A percentile compares a stretch with the other conserved stretches of the same genome.
phyloP scores from a whole-genome alignment of 2,329 filamentous ascomycete genomes.

The Leptographium galeiforme region DNA sequence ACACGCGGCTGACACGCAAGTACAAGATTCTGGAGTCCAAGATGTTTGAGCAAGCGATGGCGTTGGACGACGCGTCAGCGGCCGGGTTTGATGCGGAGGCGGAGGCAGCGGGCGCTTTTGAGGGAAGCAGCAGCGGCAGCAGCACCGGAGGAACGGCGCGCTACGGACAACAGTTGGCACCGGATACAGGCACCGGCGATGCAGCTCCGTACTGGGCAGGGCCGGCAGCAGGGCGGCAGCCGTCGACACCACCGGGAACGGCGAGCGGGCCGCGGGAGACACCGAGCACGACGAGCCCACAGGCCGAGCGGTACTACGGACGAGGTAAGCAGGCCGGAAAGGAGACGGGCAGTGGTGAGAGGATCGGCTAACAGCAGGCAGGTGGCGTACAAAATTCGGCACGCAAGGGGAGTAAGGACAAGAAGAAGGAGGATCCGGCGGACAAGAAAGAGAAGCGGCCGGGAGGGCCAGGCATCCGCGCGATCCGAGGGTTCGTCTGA shows the following conservation, averaged over 20 bases:
- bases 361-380: conserved; percentile 18
- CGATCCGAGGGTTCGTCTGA: conserved; percentile 24
- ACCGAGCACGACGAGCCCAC: conserved; percentile 23
- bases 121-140: conserved; percentile 16
- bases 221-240: conserved; percentile 20
- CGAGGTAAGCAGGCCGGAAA: conserved; percentile 29
- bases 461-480: conserved; percentile 17
- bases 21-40: conserved; percentile 35
- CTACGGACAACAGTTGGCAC: conserved; percentile 25
- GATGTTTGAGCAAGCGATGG: conserved; percentile 4
- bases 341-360: conserved; percentile 14
- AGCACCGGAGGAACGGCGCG: not conserved
- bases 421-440: conserved; percentile 28
- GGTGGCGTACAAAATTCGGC: conserved; percentile 34
- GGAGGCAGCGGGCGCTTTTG: conserved; percentile 23
- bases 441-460: conserved; percentile 31
- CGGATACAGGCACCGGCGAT: conserved; percentile 29
- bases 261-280: conserved; percentile 5
- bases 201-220: conserved; percentile 14
- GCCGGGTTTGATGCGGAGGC: conserved; percentile 17
- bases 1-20: conserved; percentile 34
- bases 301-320: conserved; percentile 27
- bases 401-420: conserved; percentile 37
- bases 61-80: conserved; percentile 3
- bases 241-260: not conserved